These are phyloP conservation scores for Leccinellum rugosiceps DNA, from an alignment of 768 basidiomycete genomes.

Conservation along the genomic window DNA sequence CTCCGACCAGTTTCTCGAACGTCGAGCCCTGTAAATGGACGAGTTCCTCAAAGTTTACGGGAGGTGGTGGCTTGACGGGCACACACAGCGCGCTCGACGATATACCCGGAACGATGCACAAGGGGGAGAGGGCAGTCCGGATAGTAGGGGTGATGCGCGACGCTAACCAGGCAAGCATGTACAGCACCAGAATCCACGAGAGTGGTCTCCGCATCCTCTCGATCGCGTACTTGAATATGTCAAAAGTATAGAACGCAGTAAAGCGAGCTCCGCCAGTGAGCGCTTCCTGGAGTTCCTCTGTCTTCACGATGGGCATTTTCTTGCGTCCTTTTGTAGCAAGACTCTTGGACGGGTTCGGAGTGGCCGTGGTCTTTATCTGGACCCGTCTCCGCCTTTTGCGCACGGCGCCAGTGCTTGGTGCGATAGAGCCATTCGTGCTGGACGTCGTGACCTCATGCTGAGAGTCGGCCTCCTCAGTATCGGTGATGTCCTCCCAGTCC, in stretches of 20 bases:
- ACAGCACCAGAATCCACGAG: slow-evolving; percentile 49
- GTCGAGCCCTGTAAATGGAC: slow-evolving; percentile 57
- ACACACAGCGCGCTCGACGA: slow-evolving; percentile 46
- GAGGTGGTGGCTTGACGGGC: slow-evolving; percentile 12
- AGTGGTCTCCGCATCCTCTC: slow-evolving; percentile 55
- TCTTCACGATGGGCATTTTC: slow-evolving; percentile 29
- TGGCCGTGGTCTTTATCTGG: slow-evolving; percentile 19
- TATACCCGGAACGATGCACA: slow-evolving; percentile 62
- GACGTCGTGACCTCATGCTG: slow-evolving; percentile 7
- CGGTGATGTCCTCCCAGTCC: slow-evolving; percentile 37
- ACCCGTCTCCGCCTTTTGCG: slow-evolving; percentile 30
- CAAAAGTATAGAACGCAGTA: slow-evolving; percentile 41
- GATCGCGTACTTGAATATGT: slow-evolving; percentile 47
- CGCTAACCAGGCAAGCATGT: slow-evolving; percentile 46
- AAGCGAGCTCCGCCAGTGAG: slow-evolving; percentile 24
- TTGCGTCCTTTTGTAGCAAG: slow-evolving; percentile 22
- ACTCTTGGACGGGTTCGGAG: slow-evolving; percentile 19
- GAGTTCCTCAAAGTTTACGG: slow-evolving; percentile 60
- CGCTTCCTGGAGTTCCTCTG: slow-evolving; percentile 22
- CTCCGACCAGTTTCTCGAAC: slow-evolving; percentile 61
- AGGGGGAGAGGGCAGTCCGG: slow-evolving; percentile 49
- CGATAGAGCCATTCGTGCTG: slow-evolving; percentile 5
- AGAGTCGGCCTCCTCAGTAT: slow-evolving; percentile 11
- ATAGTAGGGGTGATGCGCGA: slow-evolving; percentile 41
- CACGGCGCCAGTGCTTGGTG: slow-evolving; percentile 4